Percentiles rank a stretch among this genome's conserved stretches.
These are phyloP conservation scores for Aspergillus carbonarius DNA, from an alignment of 2,329 filamentous ascomycete genomes.

Conservation along the genomic window DNA sequence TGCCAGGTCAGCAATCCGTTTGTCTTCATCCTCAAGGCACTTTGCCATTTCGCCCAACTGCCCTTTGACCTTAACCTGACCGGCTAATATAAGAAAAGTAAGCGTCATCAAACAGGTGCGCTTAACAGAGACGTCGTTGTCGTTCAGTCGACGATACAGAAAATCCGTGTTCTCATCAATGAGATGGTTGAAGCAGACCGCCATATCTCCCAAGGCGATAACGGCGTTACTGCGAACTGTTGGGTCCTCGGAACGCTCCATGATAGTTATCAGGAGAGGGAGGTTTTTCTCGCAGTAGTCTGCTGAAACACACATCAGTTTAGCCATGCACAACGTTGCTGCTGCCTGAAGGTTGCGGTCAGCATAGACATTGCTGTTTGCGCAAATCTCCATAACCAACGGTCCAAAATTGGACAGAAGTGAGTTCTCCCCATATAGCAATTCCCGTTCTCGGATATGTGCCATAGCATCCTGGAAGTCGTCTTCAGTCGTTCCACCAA, in stretches of 20 bases:
- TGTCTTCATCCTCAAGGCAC: conserved; percentile 94
- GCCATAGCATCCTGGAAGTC: conserved; percentile 87
- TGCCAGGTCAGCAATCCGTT: conserved; percentile 87
- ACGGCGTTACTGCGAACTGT: conserved; percentile 95
- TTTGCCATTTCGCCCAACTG: conserved; percentile 99
- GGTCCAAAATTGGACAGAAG: conserved; percentile 89
- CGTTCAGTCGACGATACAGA: conserved; percentile 87
- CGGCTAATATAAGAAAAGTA: conserved; percentile 93
- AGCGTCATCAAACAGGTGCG: conserved; percentile 97
- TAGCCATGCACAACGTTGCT: conserved; percentile 89
- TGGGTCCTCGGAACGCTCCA: conserved; percentile 88
- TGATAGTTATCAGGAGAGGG: conserved; percentile 92
- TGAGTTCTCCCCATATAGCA: conserved; percentile 78
- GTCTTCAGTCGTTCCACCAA: conserved; percentile 92
- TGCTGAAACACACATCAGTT: conserved; percentile 96
- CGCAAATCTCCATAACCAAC: conserved; percentile 88
- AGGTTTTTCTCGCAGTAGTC: conserved; percentile 96
- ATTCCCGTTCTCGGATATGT: conserved; percentile 79
- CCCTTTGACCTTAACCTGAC: conserved; percentile 98
- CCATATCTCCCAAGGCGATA: conserved; percentile 97
- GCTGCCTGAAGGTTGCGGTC: conserved; percentile 89
- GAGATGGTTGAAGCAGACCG: conserved; percentile 97
- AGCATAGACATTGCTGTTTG: conserved; percentile 88
- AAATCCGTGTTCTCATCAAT: conserved; percentile 99
- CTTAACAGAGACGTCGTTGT: conserved; percentile 85